Evolutionary conservation across 208 protist species (phyloP), one percentile per base, ranked within the genome.

Genomic region (Borovskyia barvae): DNA sequence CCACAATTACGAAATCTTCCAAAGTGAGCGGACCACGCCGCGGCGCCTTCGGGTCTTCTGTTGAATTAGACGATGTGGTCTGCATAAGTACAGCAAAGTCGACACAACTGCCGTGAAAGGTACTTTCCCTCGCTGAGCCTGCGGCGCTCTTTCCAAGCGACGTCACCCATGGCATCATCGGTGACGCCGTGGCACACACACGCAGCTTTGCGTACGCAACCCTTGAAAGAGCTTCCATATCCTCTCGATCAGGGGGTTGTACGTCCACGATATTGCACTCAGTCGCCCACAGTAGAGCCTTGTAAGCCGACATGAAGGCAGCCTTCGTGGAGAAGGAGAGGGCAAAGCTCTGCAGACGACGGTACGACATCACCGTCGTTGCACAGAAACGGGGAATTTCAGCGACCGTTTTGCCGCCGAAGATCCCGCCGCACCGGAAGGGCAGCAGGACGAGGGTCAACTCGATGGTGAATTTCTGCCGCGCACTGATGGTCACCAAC

Each of bases 261-360:
- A 77, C 63, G 30, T 80, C 71, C 9, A 81, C 67, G 52, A 89
- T 84, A 66, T 91, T 87, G 71, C 82, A 83, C 70, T 91, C 83
- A 35, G 78, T 90, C 33, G 84, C 82, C 84, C 87, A 94, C 30
- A 94, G 65, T 6, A 94, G 68, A 28, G 87, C 72, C 59, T 79
- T 81, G 74, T 91, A 94, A 42, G 87, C 87, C 24, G 79, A 82
- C 48, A 94, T 65, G 69, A 94, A 91, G 35, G 83, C 68, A 20
- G 57, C 66, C 50, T 82, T 73, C 7, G 83, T 86, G 29, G 79
- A 71, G 62, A 94, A 94, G 17, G 81, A 77, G 5, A 94, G 69
- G 5, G 78, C 77, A 30, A 88, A 64, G 40, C 79, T 71, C 41
- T 89, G 75, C 36, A 94, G 49, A 7, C 81, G 75, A 29, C 81